phyloP scores from a whole-genome alignment of 768 basidiomycete species.

The Gloeopeniophorella convolvens region DNA sequence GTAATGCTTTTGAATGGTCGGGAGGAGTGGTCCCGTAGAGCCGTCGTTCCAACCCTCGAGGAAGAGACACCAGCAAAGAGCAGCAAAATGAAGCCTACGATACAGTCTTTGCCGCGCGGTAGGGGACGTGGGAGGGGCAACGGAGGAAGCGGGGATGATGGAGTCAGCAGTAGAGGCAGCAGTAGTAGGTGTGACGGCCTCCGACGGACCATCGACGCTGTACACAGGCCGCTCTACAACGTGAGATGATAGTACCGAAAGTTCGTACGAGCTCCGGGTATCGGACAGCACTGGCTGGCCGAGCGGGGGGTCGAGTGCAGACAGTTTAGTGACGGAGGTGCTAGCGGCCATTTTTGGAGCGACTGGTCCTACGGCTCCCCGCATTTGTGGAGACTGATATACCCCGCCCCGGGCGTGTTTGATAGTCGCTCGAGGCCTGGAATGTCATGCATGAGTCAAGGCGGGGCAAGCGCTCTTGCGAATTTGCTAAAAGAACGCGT shows the following conservation, averaged over 20 bases:
- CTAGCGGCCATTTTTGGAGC: too few species aligned
- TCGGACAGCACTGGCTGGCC: background rate
- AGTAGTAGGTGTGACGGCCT: background rate
- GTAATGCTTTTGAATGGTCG: constrained; percentile 14
- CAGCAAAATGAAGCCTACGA: background rate
- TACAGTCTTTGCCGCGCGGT: background rate
- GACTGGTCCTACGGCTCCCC: too few species aligned
- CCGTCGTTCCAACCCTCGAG: constrained; percentile 16
- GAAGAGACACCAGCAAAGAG: constrained; percentile 13
- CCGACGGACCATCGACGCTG: background rate
- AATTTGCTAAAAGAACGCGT: too few species aligned
- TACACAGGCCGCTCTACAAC: background rate
- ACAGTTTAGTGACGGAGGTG: background rate
- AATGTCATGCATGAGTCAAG: too few species aligned
- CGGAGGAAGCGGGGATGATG: background rate
- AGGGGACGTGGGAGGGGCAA: background rate
- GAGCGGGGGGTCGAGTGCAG: background rate
- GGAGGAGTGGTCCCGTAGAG: constrained; percentile 15
- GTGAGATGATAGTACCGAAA: background rate
- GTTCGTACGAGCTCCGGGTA: background rate
- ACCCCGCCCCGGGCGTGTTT: too few species aligned
- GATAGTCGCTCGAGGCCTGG: too few species aligned
- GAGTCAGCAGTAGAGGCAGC: background rate
- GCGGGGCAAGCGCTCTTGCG: too few species aligned
- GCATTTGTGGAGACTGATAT: too few species aligned